Percentiles rank a stretch among this genome's conserved stretches.
Conservation (phyloP, 2,329 filamentous ascomycete species). For the Zarea fungicola region DNA sequence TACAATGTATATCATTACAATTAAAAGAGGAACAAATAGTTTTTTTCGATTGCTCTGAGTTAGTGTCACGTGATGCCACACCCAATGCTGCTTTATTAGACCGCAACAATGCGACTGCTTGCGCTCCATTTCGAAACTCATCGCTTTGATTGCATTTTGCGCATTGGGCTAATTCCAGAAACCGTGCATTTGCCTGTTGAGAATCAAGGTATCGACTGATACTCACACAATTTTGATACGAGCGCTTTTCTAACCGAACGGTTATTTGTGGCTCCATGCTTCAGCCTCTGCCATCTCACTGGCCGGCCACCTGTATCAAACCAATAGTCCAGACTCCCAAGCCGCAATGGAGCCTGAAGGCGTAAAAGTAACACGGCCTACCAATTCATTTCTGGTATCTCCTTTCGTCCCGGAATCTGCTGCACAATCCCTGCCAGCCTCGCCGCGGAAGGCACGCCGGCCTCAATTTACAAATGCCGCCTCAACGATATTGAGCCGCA, state of each 20-base stretch:
- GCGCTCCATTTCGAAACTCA: too few species aligned
- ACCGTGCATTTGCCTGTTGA: too few species aligned
- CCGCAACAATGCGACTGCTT: too few species aligned
- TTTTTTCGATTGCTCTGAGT: not conserved
- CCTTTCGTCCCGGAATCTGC: slow-evolving; percentile 4
- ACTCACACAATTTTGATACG: too few species aligned
- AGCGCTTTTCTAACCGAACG: too few species aligned
- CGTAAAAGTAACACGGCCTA: not conserved
- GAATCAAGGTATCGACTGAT: too few species aligned
- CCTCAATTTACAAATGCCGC: slow-evolving; percentile 16
- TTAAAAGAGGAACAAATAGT: not conserved
- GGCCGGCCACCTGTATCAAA: too few species aligned
- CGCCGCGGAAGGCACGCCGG: not conserved
- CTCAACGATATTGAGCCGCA: slow-evolving; percentile 15
- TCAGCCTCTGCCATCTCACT: too few species aligned
- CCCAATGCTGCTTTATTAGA: too few species aligned
- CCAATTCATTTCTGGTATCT: slow-evolving; percentile 3
- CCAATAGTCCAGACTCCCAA: not conserved
- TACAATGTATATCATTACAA: not conserved
- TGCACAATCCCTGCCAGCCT: not conserved
- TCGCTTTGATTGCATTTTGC: too few species aligned
- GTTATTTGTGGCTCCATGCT: too few species aligned
- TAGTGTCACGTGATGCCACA: not conserved
- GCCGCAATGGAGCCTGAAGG: not conserved
- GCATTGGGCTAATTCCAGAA: too few species aligned